Evolutionary conservation across 805 yeast species (phyloP).

Genomic region (Ogataea pignaliae): DNA sequence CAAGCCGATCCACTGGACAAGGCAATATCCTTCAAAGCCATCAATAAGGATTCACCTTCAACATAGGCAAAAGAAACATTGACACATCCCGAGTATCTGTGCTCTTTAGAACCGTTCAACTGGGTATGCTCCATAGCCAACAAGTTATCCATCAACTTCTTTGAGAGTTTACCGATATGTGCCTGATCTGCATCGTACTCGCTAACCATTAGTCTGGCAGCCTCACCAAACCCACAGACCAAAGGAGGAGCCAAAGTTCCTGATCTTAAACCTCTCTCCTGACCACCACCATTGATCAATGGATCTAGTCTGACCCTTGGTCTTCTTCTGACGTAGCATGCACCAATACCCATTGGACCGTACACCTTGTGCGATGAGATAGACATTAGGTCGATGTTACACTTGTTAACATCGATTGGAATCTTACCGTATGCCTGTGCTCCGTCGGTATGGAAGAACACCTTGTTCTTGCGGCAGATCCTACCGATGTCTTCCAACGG

Average conservation of each 20-base stretch:
- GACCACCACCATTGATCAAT: constrained; percentile 95
- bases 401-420: constrained; percentile 85
- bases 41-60: constrained; percentile 94
- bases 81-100: constrained; percentile 89
- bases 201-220: constrained; percentile 73
- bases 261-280: constrained; percentile 95
- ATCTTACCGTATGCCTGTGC: constrained; percentile 98
- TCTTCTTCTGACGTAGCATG: constrained; percentile 91
- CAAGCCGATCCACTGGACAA: constrained; percentile 96
- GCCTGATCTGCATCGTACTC: constrained; percentile 72
- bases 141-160: constrained; percentile 67
- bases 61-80: constrained; percentile 95
- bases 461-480: constrained; percentile 80
- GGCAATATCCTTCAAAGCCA: constrained; percentile 98
- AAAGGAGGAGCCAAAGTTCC: constrained; percentile 98
- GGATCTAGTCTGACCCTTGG: constrained; percentile 98
- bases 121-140: constrained; percentile 83
- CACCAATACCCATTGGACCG: constrained; percentile 98
- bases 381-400: constrained; percentile 90
- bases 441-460: constrained; percentile 95
- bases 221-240: constrained; percentile 95
- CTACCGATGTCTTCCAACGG: constrained; percentile 92
- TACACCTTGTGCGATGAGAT: constrained; percentile 94
- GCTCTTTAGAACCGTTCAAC: constrained; percentile 75
- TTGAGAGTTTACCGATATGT: constrained; percentile 68